Evolutionary conservation across 306 rosid genomes (phyloP).

Genomic region (Ormosia semicastrata): DNA sequence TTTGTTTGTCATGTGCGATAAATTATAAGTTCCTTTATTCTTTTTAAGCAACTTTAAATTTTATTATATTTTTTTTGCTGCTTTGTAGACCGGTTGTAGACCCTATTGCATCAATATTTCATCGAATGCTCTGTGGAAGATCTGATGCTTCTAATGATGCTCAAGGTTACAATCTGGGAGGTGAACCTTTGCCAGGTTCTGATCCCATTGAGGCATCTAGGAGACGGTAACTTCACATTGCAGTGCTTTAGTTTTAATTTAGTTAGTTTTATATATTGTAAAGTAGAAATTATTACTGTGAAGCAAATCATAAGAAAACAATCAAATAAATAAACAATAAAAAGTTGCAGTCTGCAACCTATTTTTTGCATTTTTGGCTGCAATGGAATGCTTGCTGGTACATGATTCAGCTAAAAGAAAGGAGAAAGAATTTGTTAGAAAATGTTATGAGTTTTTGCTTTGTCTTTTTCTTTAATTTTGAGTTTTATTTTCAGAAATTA

Average conservation of each 20-base stretch:
- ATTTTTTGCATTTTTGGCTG: neutral
- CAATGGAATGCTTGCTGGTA: neutral
- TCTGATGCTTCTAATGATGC: slow-evolving; percentile 47
- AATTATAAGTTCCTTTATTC: neutral
- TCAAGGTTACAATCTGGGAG: slow-evolving; percentile 51
- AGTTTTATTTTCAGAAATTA: neutral
- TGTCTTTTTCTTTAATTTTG: neutral
- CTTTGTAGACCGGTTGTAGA: slow-evolving; percentile 75
- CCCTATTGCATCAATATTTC: slow-evolving; percentile 80
- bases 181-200: slow-evolving; percentile 80
- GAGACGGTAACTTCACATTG: slow-evolving; percentile 59
- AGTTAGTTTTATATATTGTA: neutral
- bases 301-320: neutral
- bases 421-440: neutral
- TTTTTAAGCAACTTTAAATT: neutral
- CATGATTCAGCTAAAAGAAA: slow-evolving; percentile 6
- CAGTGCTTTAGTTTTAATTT: neutral
- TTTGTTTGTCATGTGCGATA: neutral
- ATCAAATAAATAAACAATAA: neutral
- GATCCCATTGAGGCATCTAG: slow-evolving; percentile 92
- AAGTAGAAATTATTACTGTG: neutral
- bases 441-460: neutral
- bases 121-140: slow-evolving; percentile 89
- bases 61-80: slow-evolving; percentile 16
- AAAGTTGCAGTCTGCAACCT: neutral